phyloP scores from a whole-genome alignment of 495 filamentous ascomycete species.

The Podospora bellae-mahoneyi region DNA sequence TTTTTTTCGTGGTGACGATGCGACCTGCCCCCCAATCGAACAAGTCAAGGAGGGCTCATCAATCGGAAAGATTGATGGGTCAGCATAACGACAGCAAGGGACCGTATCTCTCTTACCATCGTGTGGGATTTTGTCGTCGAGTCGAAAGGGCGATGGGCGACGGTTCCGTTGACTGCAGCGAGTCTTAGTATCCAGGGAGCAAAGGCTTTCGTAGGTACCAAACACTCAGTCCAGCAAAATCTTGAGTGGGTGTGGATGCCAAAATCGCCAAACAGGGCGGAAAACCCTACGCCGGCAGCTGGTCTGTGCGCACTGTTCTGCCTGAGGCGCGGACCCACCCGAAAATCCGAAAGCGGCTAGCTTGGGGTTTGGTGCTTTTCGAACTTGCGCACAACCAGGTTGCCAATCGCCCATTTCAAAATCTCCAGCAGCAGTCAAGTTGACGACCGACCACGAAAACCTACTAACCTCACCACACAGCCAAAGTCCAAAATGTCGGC shows the following conservation, averaged over 20 bases:
- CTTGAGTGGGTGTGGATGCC: constrained; percentile 35
- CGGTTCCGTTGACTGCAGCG: constrained; percentile 32
- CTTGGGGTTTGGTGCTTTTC: constrained; percentile 38
- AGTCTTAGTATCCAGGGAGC: constrained; percentile 28
- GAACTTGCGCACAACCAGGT: constrained; percentile 36
- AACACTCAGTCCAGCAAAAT: constrained; percentile 32
- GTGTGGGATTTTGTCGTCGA: constrained; percentile 31
- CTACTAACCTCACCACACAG: constrained; percentile 41
- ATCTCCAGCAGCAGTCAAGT: constrained; percentile 37
- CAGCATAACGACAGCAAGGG: constrained; percentile 3
- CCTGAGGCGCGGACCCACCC: constrained; percentile 14
- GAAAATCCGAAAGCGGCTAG: constrained; percentile 32
- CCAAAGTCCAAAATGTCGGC: constrained; percentile 61
- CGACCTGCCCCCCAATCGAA: not conserved
- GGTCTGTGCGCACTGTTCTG: constrained; percentile 24
- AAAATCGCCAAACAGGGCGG: constrained; percentile 35
- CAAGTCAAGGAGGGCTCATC: not conserved
- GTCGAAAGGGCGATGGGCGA: constrained; percentile 34
- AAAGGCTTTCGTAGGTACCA: constrained; percentile 25
- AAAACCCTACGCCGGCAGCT: constrained; percentile 33
- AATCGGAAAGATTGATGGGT: not conserved
- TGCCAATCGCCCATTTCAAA: constrained; percentile 34
- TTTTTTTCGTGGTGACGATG: not conserved
- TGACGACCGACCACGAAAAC: constrained; percentile 37
- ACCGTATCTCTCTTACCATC: constrained; percentile 28